phyloP scores from a whole-genome alignment of 192 early-diverging fungal genomes.

The Obelidium mucronatum region DNA sequence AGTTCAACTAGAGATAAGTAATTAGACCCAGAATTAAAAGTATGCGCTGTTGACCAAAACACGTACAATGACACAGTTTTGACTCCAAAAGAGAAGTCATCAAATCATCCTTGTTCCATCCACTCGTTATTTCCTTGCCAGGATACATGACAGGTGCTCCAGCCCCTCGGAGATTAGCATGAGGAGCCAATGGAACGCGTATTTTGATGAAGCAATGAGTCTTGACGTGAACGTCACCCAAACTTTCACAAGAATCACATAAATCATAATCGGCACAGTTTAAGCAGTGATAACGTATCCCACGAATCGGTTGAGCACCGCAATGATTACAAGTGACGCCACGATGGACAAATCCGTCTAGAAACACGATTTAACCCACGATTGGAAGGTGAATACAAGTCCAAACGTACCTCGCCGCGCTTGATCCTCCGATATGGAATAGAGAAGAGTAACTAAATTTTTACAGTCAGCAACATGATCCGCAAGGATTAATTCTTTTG shows the following conservation, averaged over 20 bases:
- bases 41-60: too few species aligned
- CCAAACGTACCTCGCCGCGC: constrained; percentile 73
- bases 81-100: constrained; percentile 75
- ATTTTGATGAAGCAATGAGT: constrained; percentile 94
- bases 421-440: constrained; percentile 88
- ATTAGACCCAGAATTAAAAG: too few species aligned
- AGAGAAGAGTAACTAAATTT: constrained; percentile 77
- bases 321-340: constrained; percentile 96
- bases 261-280: constrained; percentile 95
- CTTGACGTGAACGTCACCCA: constrained; percentile 72
- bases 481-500: too few species aligned
- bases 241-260: constrained; percentile 88
- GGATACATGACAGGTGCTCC: constrained; percentile 83
- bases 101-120: constrained; percentile 51
- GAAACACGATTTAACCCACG: neutral
- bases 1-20: constrained; percentile 68
- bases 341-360: constrained; percentile 69
- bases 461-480: constrained; percentile 61
- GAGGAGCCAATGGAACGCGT: constrained; percentile 87
- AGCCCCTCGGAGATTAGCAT: constrained; percentile 79
- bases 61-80: neutral
- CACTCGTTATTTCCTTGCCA: constrained; percentile 45
- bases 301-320: constrained; percentile 84
- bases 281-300: constrained; percentile 90
- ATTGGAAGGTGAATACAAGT: neutral